A percentile compares a stretch with the other conserved stretches of the same genome.
Conservation (phyloP, 306 rosid genomes). For the Citrullus colocynthis region DNA sequence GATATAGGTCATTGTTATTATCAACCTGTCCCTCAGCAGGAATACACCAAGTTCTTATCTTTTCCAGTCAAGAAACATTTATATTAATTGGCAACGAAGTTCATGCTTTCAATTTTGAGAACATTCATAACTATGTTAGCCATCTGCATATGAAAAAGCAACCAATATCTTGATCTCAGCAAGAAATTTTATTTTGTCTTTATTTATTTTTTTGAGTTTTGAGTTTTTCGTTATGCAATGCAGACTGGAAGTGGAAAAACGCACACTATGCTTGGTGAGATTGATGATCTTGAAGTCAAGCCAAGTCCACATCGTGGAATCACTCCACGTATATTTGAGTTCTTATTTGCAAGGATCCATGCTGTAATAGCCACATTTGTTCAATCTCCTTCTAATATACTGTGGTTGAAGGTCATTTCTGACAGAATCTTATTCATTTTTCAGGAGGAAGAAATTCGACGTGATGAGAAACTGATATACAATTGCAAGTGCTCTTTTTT, state of each 20-base stretch:
- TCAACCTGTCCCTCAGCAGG: neutral
- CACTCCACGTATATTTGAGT: slow-evolving; percentile 93
- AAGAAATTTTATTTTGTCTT: neutral
- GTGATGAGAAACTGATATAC: slow-evolving; percentile 78
- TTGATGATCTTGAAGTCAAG: slow-evolving; percentile 72
- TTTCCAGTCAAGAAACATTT: neutral
- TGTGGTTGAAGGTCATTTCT: neutral
- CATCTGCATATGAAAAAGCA: neutral
- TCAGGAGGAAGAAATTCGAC: slow-evolving; percentile 93
- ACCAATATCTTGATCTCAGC: neutral
- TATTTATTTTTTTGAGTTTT: slow-evolving; percentile 6
- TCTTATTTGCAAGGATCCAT: slow-evolving; percentile 92
- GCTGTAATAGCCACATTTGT: slow-evolving; percentile 43
- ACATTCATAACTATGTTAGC: neutral
- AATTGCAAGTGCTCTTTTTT: slow-evolving; percentile 95
- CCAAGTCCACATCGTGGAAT: slow-evolving; percentile 89
- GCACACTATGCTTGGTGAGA: slow-evolving; percentile 94
- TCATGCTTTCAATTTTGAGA: neutral
- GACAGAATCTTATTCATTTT: slow-evolving; percentile 8
- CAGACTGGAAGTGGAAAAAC: slow-evolving; percentile 99
- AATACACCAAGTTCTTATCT: neutral
- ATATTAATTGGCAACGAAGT: neutral
- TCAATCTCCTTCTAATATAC: slow-evolving; percentile 9
- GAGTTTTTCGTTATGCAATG: slow-evolving; percentile 32
- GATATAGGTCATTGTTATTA: no score